Base-by-base conservation (phyloP, 2,329 filamentous ascomycete genomes). In the Penicillium occitanis region DNA sequence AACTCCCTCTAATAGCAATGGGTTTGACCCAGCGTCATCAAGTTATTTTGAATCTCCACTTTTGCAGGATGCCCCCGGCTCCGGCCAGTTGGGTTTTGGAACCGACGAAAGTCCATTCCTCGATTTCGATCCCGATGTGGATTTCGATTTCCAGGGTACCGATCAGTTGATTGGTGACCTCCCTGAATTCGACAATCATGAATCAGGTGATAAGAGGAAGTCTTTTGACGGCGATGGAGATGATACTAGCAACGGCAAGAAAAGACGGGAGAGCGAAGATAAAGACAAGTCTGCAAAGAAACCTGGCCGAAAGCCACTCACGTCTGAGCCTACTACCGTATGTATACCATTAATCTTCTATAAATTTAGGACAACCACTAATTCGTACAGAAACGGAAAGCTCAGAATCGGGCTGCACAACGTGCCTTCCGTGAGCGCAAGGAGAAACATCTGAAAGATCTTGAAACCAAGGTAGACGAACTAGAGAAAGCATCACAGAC, bases 301-400 rank as follows among this genome's bases (percentile, higher is more conserved):
- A 81, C 94, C 95, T 4, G 95, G 95, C 61, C 88, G 95, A 69
- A 99, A 99, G 84, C 95, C 94, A 22, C 84, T 98, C 73, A 98
- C 92, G 58, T 96, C 92, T 25, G 95, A 98, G 79, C 95, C 95
- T 28, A 98, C 91, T 71, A 95, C 93, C 71, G 94, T 98, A 88
- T 83, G 93, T 87, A 22, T 63, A 22, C 6, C 22, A 10, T 48
- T 19, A 37, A 40, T 42, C 8, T 42, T 57, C 14, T 28, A 19
- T 30, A 11, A 2, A 14, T 35, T 25, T 44, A 19, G 33, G 8
- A 25, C 28, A n/a, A 35, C 5, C 65, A 66, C 73, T 77, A 71
- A 78, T 68, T 1, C 25, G 44, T 22, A 63, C 69, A 82, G 79
- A 82, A 82, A 73, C 80, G 81, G 72, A 99, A 99, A 82, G 95